These are phyloP conservation scores for Diutina catenulata DNA, from an alignment of 1,139 yeast species.

Conservation along the genomic window DNA sequence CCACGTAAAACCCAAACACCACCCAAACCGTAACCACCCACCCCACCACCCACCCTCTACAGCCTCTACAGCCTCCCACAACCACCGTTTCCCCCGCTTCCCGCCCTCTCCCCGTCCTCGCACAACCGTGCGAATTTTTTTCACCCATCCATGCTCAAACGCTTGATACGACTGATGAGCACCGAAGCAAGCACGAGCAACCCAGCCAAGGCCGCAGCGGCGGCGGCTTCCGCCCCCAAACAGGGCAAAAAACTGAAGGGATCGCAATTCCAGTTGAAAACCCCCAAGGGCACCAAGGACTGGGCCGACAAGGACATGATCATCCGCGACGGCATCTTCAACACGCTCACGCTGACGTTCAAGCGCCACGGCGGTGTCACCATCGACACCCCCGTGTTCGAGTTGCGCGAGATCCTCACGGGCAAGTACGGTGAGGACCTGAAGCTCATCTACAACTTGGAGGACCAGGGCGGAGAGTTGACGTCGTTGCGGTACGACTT, in stretches of 20 bases:
- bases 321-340: slow-evolving; percentile 77
- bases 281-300: slow-evolving; percentile 96
- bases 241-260: slow-evolving; percentile 18
- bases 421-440: slow-evolving; percentile 99
- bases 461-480: slow-evolving; percentile 97
- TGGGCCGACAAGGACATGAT: slow-evolving; percentile 99
- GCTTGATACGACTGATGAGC: slow-evolving; percentile 18
- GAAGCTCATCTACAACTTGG: slow-evolving; percentile 84
- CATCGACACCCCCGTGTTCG: slow-evolving; percentile 95
- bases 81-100: too few relatives aligned
- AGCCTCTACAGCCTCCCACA: too few relatives aligned
- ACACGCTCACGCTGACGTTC: slow-evolving; percentile 59
- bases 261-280: slow-evolving; percentile 59
- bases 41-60: too few relatives aligned
- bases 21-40: too few relatives aligned
- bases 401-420: slow-evolving; percentile 83
- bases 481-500: slow-evolving; percentile 91
- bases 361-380: slow-evolving; percentile 97
- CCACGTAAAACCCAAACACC: too few relatives aligned
- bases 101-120: too few relatives aligned
- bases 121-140: too few relatives aligned
- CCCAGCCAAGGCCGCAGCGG: slow-evolving; percentile 9
- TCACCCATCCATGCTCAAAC: too few relatives aligned
- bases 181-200: slow-evolving; percentile 12
- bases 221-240: slow-evolving; percentile 9